These are phyloP conservation scores for Castanopsis chinensis DNA, from an alignment of 306 rosid genomes.

Conservation along the genomic window DNA sequence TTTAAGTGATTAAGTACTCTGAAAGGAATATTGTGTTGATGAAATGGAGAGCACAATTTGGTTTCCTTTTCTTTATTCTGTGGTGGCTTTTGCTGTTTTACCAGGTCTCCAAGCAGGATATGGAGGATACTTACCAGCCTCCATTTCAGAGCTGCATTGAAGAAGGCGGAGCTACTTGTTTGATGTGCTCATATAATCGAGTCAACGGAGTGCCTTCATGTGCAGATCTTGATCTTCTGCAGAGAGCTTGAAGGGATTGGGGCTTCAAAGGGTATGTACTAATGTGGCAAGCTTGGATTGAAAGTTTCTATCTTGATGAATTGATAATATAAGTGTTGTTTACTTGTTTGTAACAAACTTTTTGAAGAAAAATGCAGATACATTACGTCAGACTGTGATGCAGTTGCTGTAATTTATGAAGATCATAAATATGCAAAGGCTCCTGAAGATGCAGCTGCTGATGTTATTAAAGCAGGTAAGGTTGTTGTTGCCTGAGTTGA, in stretches of 20 bases:
- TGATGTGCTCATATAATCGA: conserved; percentile 92
- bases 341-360: not conserved
- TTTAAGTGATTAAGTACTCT: not conserved
- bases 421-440: conserved; percentile 55
- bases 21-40: not conserved
- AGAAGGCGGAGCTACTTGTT: conserved; percentile 88
- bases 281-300: not conserved
- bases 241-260: conserved; percentile 64
- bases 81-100: not conserved
- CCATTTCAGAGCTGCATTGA: conserved; percentile 83
- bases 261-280: conserved; percentile 67
- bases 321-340: conserved; percentile 1
- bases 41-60: not conserved
- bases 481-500: not conserved
- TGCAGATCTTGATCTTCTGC: conserved; percentile 64
- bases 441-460: conserved; percentile 71
- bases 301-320: not conserved
- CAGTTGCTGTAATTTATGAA: conserved; percentile 82
- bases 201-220: conserved; percentile 92
- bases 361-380: conserved; percentile 51
- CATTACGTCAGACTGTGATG: conserved; percentile 91
- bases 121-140: conserved; percentile 87
- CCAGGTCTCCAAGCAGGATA: conserved; percentile 73
- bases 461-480: conserved; percentile 89
- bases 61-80: not conserved